phyloP scores from a whole-genome alignment of 768 basidiomycete species.

The Psilocybe subaeruginosa region DNA sequence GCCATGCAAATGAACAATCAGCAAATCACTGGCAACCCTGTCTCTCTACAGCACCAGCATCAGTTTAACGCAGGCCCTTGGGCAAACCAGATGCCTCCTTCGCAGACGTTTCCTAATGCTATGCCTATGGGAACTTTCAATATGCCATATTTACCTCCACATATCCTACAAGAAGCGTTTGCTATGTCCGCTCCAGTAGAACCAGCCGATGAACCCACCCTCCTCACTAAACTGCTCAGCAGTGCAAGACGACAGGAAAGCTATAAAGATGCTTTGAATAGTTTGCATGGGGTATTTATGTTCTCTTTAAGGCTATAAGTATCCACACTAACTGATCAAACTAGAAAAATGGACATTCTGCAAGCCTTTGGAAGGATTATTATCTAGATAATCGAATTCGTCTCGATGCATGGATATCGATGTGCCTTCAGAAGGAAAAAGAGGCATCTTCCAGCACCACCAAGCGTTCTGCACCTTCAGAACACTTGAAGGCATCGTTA shows the following conservation, averaged over 20 bases:
- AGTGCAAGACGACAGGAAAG: conserved; percentile 44
- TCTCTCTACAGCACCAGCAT: conserved; percentile 34
- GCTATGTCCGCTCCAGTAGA: conserved; percentile 56
- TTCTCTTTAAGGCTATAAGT: not conserved
- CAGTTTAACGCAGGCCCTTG: conserved; percentile 35
- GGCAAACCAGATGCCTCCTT: conserved; percentile 32
- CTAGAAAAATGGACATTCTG: conserved; percentile 53
- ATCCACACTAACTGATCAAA: conserved; percentile 18
- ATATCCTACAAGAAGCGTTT: conserved; percentile 60
- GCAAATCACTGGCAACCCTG: conserved; percentile 13
- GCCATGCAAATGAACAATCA: conserved; percentile 23
- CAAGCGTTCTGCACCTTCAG: conserved; percentile 13
- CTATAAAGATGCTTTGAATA: conserved; percentile 70
- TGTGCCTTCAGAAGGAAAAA: conserved; percentile 34
- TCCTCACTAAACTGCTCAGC: conserved; percentile 52
- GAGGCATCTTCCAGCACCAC: conserved; percentile 5
- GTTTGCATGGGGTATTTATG: conserved; percentile 58
- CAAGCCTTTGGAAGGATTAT: conserved; percentile 80
- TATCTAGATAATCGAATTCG: conserved; percentile 71
- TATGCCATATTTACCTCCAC: conserved; percentile 49
- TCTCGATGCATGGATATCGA: conserved; percentile 50
- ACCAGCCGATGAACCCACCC: conserved; percentile 58
- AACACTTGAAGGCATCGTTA: conserved; percentile 23
- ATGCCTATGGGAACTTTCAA: conserved; percentile 41
- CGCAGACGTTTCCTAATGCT: conserved; percentile 31